Evolutionary conservation across 306 rosid genomes (phyloP), one percentile per base, ranked within the genome.

Genomic region (Rosa chinensis): DNA sequence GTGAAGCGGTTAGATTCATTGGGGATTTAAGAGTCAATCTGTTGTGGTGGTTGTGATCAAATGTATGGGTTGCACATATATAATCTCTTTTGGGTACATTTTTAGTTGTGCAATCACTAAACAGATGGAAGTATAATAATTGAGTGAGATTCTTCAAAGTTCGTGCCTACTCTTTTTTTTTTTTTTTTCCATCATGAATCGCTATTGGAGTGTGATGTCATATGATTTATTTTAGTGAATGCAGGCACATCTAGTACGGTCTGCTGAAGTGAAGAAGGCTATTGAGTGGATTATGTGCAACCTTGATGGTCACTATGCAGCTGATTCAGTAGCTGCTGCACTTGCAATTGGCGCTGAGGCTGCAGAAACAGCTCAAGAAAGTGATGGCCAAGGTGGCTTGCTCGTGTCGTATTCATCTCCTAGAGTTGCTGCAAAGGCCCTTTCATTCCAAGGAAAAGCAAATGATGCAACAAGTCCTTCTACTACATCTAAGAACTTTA

Each of bases 231-330:
- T 90, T 92, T 96, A 91, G 98, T 96, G 98, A 96, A 85, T 93
- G 98, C 99, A 96, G 99, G 98, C 94, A 85, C 99, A 96, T 93
- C 92, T 96, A 85, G 85, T 90, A 78, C 96, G 86, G 88, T 96
- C 99, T 78, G 93, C 98, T 81, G 97, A 96, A 88, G 97, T 96
- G 89, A 96, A 96, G 84, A 93, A 84, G 79, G 94, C 96, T 80
- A 91, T 91, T 32, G 99, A 93, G 82, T 93, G 97, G 99, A 96
- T 96, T 85, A 90, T 96, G 92, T 83, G 84, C 91, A 96, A 89
- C 84, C 85, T 85, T 77, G 99, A 96, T 84, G 98, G 93, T 72
- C 94, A 93, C 82, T 96, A 93, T 86, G 99, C 98, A 80, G 92
- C 98, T 10, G 93, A 93, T 82, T 89, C 99, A 39, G 98, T 93